A percentile compares a stretch with the other conserved stretches of the same genome.
phyloP scores from a whole-genome alignment of 148 eudicot species.

The Camellia granthamiana region DNA sequence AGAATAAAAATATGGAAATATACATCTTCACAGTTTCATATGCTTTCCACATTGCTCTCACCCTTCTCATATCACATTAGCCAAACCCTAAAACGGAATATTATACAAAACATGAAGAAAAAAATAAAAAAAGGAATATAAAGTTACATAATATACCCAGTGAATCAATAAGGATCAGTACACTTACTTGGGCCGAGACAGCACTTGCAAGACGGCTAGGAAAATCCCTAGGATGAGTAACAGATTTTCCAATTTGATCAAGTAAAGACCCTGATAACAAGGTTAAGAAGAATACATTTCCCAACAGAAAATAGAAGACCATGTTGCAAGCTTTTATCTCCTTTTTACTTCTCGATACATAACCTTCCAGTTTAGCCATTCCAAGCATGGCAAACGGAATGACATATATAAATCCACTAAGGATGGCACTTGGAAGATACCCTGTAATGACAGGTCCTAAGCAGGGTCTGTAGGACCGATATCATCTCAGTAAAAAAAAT shows the following conservation, averaged over 20 bases:
- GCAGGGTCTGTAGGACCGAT: conserved; percentile 62
- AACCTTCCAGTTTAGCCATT: conserved; percentile 72
- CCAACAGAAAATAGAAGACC: conserved; percentile 88
- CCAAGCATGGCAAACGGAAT: conserved; percentile 81
- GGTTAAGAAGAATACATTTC: conserved; percentile 83
- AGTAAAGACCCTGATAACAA: conserved; percentile 86
- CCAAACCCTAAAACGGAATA: no score
- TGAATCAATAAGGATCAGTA: background rate
- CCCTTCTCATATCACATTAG: no score
- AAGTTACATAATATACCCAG: background rate
- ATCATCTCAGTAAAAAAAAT: conserved; percentile 7
- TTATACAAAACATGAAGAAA: background rate
- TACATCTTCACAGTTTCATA: no score
- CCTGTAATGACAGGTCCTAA: conserved; percentile 74
- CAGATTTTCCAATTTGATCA: conserved; percentile 81
- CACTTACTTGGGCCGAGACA: conserved; percentile 77
- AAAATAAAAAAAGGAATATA: background rate
- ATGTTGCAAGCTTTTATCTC: conserved; percentile 82
- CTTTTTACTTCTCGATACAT: conserved; percentile 64
- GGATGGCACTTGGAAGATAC: conserved; percentile 83
- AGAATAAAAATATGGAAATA: no score
- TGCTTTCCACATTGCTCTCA: no score
- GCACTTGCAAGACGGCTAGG: conserved; percentile 87
- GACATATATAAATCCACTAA: conserved; percentile 71
- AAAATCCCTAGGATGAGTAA: conserved; percentile 63